Evolutionary conservation across 148 eudicot species (phyloP).

Genomic region (Rhododendron ovatum): DNA sequence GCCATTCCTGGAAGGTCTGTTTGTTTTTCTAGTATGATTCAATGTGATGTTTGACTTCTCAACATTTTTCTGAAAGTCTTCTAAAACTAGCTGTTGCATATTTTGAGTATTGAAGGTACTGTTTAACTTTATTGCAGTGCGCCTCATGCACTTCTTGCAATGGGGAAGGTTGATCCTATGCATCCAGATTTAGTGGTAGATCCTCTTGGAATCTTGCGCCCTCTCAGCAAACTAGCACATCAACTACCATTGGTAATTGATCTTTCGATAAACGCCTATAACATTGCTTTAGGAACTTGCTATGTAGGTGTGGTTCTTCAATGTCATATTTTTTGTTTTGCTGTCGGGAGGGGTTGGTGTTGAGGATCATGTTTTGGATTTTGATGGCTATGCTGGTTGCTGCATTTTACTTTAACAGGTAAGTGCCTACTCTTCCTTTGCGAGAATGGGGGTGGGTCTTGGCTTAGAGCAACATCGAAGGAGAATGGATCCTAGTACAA

Average conservation of each 20-base stretch:
- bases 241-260: conserved; percentile 77
- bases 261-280: background rate
- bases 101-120: background rate
- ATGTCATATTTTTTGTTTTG: background rate
- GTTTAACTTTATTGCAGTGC: conserved; percentile 53
- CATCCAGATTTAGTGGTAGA: conserved; percentile 59
- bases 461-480: conserved; percentile 77
- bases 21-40: background rate
- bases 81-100: background rate
- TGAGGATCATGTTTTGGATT: conserved; percentile 6
- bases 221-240: conserved; percentile 68
- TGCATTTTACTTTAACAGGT: conserved; percentile 41
- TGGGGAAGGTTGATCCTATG: conserved; percentile 74
- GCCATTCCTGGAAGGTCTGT: conserved; percentile 87
- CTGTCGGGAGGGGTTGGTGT: background rate
- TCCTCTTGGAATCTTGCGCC: conserved; percentile 86
- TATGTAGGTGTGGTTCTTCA: background rate
- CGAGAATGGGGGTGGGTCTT: conserved; percentile 60
- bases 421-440: conserved; percentile 96
- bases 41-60: background rate
- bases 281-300: conserved; percentile 2
- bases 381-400: conserved; percentile 9
- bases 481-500: conserved; percentile 77
- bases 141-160: conserved; percentile 90
- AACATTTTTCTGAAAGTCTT: background rate